Evolutionary conservation across 495 filamentous ascomycete species (phyloP), one percentile per base, ranked within the genome.

Genomic region (Neurospora sp.): DNA sequence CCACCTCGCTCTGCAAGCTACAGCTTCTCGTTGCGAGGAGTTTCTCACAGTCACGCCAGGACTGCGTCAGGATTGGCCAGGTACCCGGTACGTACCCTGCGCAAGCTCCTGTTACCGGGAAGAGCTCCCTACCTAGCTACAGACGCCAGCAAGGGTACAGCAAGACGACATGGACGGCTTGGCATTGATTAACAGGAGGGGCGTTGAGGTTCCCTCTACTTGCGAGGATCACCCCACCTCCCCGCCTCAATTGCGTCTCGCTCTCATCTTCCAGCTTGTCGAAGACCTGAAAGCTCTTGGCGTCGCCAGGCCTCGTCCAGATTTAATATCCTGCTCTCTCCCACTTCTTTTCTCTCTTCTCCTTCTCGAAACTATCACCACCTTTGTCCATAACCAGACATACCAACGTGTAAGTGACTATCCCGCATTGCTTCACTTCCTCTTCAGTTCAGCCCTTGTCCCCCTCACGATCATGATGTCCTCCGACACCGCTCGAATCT

Each of bases 221-320:
- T 69, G 22, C 48, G 22, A 40, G 69, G 72, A 76, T 79, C 79
- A 80, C 79, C 78, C 79, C 76, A 79, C 79, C 78, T 42, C 74
- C 78, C 79, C 76, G 78, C 79, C 78, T 42, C 74, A 70, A 69
- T 72, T 65, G 71, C 79, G 78, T 79, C 79, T 31, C 27, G 27
- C 78, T 74, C 68, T 70, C 42, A n/a, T 59, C 72, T 72, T 45
- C 76, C 70, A 74, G 41, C 71, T 74, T 41, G 70, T 35, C 69
- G 40, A 39, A 65, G 40, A 61, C 69, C 45, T 35, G 72, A 77
- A 75, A 80, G 75, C 73, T 80, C 76, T 75, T 71, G 40, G 22
- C 44, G 68, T 72, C 68, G 73, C 68, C 69, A 41, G 53, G 53
- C 22, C 53, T 65, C 27, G 53, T 65, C 53, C 27, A 65, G 53